Conservation (phyloP, 116 monocot species). For the Papilionanthe hybrid region DNA sequence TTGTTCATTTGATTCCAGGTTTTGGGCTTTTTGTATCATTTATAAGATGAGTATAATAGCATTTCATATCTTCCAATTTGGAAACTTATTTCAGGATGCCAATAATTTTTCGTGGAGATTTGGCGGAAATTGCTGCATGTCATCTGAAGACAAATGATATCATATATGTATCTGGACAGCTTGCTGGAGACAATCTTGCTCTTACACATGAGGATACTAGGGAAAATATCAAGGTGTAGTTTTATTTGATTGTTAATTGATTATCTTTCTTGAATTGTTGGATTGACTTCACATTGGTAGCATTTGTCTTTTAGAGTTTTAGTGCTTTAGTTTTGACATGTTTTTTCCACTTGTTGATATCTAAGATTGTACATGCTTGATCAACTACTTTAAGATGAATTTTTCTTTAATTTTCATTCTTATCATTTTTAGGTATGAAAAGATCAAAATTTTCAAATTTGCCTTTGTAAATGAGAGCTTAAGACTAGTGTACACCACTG, state of each 20-base stretch:
- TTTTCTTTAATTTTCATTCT: not conserved
- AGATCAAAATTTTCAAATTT: not conserved
- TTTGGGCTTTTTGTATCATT: not conserved
- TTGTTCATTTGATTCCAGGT: not conserved
- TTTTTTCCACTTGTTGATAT: not conserved
- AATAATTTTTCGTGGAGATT: conserved; percentile 68
- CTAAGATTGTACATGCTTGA: not conserved
- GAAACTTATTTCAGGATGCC: conserved; percentile 48
- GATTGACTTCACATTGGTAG: not conserved
- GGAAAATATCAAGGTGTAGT: conserved; percentile 45
- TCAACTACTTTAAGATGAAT: not conserved
- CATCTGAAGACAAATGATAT: conserved; percentile 68
- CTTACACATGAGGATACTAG: conserved; percentile 19
- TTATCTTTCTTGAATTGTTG: no score
- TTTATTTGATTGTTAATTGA: not conserved
- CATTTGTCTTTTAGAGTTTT: not conserved
- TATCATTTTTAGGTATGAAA: not conserved
- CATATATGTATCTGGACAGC: conserved; percentile 66
- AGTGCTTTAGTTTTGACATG: not conserved
- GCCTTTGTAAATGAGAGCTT: not conserved
- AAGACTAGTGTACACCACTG: not conserved
- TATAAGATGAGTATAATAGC: not conserved
- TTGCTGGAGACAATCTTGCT: conserved; percentile 42
- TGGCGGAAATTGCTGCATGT: conserved; percentile 67
- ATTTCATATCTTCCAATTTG: not conserved